Conservation (phyloP, 202 grass and related monocot genomes). For the Zizania palustris region DNA sequence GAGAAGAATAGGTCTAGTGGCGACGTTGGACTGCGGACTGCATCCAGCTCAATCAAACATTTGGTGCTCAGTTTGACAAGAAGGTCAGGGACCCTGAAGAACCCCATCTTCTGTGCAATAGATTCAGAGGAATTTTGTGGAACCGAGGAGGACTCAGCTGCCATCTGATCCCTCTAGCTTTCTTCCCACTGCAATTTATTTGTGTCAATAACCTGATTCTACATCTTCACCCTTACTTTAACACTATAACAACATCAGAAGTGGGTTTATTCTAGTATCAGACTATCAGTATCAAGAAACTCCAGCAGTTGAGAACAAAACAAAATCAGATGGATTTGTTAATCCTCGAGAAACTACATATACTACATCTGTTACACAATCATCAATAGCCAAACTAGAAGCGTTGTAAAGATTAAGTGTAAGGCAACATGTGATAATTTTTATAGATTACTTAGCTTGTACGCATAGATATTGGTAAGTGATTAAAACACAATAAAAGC, state of each 20-base stretch:
- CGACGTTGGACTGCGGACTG: constrained; percentile 62
- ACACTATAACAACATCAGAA: constrained; percentile 1
- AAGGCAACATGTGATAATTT: constrained; percentile 22
- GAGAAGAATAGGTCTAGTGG: constrained; percentile 72
- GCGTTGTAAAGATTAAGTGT: constrained; percentile 12
- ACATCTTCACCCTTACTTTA: background rate
- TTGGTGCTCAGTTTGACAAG: constrained; percentile 66
- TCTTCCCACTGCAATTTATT: constrained; percentile 33
- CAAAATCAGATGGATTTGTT: constrained; percentile 2
- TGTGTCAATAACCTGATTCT: constrained; percentile 8
- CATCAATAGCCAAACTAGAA: constrained; percentile 18
- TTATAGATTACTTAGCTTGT: constrained; percentile 36
- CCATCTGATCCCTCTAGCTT: constrained; percentile 41
- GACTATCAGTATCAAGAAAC: constrained; percentile 5
- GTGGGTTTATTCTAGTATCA: background rate
- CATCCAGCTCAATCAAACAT: constrained; percentile 59
- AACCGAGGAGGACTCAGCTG: constrained; percentile 41
- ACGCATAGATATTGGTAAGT: constrained; percentile 32
- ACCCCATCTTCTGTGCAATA: constrained; percentile 56
- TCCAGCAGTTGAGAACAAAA: background rate
- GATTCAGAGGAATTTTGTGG: constrained; percentile 41
- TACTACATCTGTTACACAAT: background rate
- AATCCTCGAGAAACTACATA: constrained; percentile 8
- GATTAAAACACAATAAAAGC: constrained; percentile 33
- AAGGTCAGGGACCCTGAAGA: constrained; percentile 58